Conservation (phyloP, 192 early-diverging fungal genomes). For the Phycomyces nitens region DNA sequence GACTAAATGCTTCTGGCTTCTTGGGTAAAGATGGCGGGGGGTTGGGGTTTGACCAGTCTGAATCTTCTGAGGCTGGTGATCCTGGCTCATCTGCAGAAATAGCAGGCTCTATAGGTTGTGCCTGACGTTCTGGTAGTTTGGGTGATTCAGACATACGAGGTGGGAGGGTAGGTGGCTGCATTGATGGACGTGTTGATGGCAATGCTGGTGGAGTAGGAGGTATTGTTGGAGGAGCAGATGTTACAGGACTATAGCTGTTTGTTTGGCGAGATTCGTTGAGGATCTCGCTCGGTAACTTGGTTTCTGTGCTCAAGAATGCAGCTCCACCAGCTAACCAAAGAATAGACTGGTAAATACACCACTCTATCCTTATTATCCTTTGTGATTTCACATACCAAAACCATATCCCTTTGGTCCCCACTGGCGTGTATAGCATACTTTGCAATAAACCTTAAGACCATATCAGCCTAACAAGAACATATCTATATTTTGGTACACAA, state of each 20-base stretch:
- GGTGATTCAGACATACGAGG: background rate
- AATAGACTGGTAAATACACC: slow-evolving; percentile 2
- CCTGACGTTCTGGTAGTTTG: background rate
- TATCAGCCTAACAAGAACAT: no score
- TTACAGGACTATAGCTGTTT: background rate
- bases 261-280: background rate
- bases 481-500: no score
- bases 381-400: slow-evolving; percentile 20
- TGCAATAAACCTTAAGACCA: slow-evolving; percentile 65
- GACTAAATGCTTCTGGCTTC: background rate
- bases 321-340: slow-evolving; percentile 25
- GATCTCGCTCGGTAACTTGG: slow-evolving; percentile 26
- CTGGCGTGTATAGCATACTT: slow-evolving; percentile 49
- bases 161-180: background rate
- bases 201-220: background rate
- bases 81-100: background rate
- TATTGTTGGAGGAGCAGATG: background rate
- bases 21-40: background rate
- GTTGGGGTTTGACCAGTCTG: background rate
- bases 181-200: background rate
- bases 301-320: slow-evolving; percentile 29
- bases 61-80: background rate
- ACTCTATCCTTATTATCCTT: background rate
- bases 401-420: slow-evolving; percentile 55
- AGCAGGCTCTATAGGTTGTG: background rate